Base-by-base conservation (phyloP, 2,329 filamentous ascomycete genomes). In the Epicoccum sorghinum region DNA sequence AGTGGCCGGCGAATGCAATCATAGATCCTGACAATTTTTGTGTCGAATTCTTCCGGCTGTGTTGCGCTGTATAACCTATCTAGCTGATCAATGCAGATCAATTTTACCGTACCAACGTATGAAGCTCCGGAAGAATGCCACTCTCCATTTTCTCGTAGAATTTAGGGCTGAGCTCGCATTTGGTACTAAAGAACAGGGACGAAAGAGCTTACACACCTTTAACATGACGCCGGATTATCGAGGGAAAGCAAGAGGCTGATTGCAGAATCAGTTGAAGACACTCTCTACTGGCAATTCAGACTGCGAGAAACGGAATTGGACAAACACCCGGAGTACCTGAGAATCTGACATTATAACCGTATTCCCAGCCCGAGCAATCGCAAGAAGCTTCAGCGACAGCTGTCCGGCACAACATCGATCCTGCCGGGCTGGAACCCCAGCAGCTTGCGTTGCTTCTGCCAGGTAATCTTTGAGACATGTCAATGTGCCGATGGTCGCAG, bases 1-100 rank as follows among this genome's bases (percentile, higher is more conserved):
- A 74, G 68, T 68, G 65, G 61, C 66, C 52, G 61, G 64, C 63
- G 66, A 72, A 70, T 73, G 67, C 67, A 67, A 68, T 61, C 54
- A 61, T 70, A 70, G 66, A 70, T 65, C 60, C 32, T 29, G 44
- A 47, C 12, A 25, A 27, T 9, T 18, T 3, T 38, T 41, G 30
- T 23, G 29, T 22, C 25, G 29, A 35, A 3, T 30, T 48, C 14
- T 6, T 38, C 3, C 38, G 32, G 27, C 33, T 18, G 7, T 25
- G 7, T 25, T 7, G 13, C 25, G 27, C 24, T 25, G 29, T 14
- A 24, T 22, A 25, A 24, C 13, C 32, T 5, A 38, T 22, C 13
- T 27, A 39, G 30, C 25, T 35, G 2, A 30, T 14, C n/a, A 3
- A 32, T 18, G 7, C 14, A 37, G 24, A 30, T 18, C 30, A 49